Percentiles rank a stretch among this genome's conserved stretches.
Conservation (phyloP, 495 filamentous ascomycete species). For the Cairneyella variabilis region DNA sequence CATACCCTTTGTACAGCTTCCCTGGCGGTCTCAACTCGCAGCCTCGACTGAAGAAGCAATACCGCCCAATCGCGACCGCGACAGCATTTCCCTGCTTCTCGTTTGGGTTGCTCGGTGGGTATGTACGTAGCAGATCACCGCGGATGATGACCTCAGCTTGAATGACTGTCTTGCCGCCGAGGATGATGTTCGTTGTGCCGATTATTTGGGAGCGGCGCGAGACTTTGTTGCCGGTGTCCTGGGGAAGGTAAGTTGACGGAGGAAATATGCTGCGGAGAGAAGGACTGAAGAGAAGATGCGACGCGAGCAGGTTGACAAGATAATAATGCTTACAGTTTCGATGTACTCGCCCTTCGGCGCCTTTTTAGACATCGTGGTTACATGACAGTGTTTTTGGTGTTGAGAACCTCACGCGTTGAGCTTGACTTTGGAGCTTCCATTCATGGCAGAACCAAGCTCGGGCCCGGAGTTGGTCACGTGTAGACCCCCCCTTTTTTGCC, state of each 20-base stretch:
- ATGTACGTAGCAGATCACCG: constrained; percentile 73
- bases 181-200: constrained; percentile 95
- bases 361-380: constrained; percentile 65
- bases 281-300: background rate
- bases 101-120: constrained; percentile 17
- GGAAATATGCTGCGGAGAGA: background rate
- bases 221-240: constrained; percentile 99
- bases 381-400: constrained; percentile 1
- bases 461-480: no score
- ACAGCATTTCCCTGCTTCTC: constrained; percentile 36
- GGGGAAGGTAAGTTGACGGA: background rate
- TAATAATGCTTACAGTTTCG: constrained; percentile 66
- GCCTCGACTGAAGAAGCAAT: constrained; percentile 75
- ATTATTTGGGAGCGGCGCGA: constrained; percentile 85
- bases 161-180: constrained; percentile 93
- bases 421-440: no score
- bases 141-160: constrained; percentile 87
- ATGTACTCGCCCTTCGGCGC: constrained; percentile 86
- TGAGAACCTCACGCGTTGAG: background rate
- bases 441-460: no score
- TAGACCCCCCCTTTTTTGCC: no score
- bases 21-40: constrained; percentile 74
- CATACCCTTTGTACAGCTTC: constrained; percentile 62
- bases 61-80: constrained; percentile 82
- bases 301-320: background rate